Base-by-base conservation (phyloP, 2,329 filamentous ascomycete species). In the Alternaria triticimaculans region DNA sequence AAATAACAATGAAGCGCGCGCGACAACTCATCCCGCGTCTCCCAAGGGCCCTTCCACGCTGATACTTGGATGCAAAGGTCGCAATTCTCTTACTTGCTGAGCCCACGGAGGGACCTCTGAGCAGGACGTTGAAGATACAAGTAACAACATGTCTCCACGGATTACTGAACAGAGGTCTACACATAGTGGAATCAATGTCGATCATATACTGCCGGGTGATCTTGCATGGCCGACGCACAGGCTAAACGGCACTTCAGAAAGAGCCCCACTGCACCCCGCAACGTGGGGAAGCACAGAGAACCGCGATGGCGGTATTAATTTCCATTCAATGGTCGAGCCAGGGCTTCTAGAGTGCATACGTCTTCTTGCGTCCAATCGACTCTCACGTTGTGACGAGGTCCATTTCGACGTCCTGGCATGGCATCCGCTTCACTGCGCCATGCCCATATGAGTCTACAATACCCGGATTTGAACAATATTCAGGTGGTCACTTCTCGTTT, bases 181-280 rank as follows among this genome's bases (percentile, higher is more conserved):
- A 57, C 41, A 43, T 8, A 43, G 44, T 15, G 55, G 33, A 20
- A 10, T 44, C 20, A 64, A 65, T 61, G 54, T 53, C 50, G 63
- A 64, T 63, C 61, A 54, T 60, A 60, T 51, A 60, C 58, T 64
- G 48, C 67, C 72, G 74, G 74, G 55, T 76, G 68, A 69, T 71
- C 41, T 72, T 51, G 28, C 46, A 50, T 59, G 58, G 41, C 37
- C 59, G n/a, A 61, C 63, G 43, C 69, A 66, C 72, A 76, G 75
- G 70, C 72, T 79, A 78, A 77, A 74, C 68, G 64, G 69, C 64
- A 76, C 51, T 65, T 66, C 55, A 58, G 51, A 46, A 51, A 61
- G 25, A 53, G 71, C 65, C 67, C 66, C 69, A 70, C 66, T 65
- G 63, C 69, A 75, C 75, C 72, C 76, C 75, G 67, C 73, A 76